Evolutionary conservation across 352 stramenopile species (phyloP), one percentile per base, ranked within the genome.

Genomic region (Blastocystis sp.): DNA sequence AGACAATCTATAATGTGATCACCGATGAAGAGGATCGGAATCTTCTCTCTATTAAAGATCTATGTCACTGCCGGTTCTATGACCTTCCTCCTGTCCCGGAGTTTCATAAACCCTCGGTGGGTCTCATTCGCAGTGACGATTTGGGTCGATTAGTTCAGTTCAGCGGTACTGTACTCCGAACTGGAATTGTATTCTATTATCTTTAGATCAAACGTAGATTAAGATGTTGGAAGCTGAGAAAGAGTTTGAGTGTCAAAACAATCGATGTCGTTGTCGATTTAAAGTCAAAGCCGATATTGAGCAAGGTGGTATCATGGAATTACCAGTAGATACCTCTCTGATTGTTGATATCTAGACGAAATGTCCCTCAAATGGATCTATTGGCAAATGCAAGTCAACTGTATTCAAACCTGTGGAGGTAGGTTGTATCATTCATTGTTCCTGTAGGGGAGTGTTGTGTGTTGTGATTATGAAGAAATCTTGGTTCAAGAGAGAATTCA

Each of bases 401-500:
- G 32, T 66, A 21, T 83, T 83, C 49, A 83, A 83, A 37, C 71
- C 71, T 16, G 37, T 83, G 0, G 71, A 83, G 37, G 71, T 83
- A 46, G 12, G 19, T 19, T n/a, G 27, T 24, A 24, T 83, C 58
- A 24, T 14, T 1, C 7, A 4, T 21, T n/a, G 1, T 83, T 43
- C 14, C 12, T 16, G 24, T 16, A 83, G 71, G 71, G 71, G 5
- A 66, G 14, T 27, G 71, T 83, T 21, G 52, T 66, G 21, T 83
- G 71, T 37, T 83, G 71, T 35, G 71, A 83, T 42, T 83, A 83
- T 37, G n/a, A 94, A 61, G 89, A 93, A 59, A 94, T 95, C 75
- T 93, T 94, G 77, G 92, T 95, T 58, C 92, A 95, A 86, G 92
- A 95, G 78, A 91, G 94, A 51, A 92, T 93, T 29, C 93, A 91